phyloP scores from a whole-genome alignment of 2,329 filamentous ascomycete genomes.

The Esteya vermicola region DNA sequence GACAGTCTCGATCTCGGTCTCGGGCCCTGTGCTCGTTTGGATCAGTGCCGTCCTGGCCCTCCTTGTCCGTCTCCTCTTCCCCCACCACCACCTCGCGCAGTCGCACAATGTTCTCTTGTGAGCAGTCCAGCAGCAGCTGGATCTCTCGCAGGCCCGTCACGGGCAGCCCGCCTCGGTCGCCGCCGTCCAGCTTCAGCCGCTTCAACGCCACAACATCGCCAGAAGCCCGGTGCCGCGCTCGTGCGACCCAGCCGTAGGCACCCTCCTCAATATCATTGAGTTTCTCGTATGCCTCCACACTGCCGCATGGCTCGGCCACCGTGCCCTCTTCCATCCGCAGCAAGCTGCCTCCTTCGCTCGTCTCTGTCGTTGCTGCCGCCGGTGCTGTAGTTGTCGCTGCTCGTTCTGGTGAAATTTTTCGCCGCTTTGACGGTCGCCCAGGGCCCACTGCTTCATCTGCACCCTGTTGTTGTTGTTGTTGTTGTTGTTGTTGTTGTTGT shows the following conservation, averaged over 20 bases:
- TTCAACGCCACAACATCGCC: constrained; percentile 83
- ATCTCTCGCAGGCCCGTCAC: constrained; percentile 92
- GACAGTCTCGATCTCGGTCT: constrained; percentile 9
- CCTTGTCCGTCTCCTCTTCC: constrained; percentile 36
- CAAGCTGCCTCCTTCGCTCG: constrained; percentile 30
- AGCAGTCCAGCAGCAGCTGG: constrained; percentile 68
- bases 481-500: constrained; percentile 8
- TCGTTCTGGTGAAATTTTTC: constrained; percentile 36
- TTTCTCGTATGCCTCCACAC: constrained; percentile 78
- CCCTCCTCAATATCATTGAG: constrained; percentile 97
- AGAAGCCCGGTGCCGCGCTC: constrained; percentile 60
- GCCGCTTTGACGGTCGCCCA: constrained; percentile 46
- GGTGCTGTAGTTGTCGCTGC: constrained; percentile 6
- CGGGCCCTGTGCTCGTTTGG: too few relatives aligned
- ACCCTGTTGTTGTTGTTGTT: constrained; percentile 12
- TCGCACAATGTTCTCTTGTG: constrained; percentile 69
- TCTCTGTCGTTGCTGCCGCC: constrained; percentile 13
- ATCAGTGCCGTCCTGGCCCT: constrained; percentile 29
- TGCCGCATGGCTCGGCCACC: constrained; percentile 54
- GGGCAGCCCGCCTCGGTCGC: constrained; percentile 63
- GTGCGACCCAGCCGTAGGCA: constrained; percentile 86
- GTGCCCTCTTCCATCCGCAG: constrained; percentile 55
- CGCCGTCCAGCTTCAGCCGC: constrained; percentile 75
- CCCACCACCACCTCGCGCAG: constrained; percentile 77
- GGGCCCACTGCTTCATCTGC: constrained; percentile 14